These are phyloP conservation scores for Lactarius quietus DNA, from an alignment of 768 basidiomycete species.

Conservation along the genomic window DNA sequence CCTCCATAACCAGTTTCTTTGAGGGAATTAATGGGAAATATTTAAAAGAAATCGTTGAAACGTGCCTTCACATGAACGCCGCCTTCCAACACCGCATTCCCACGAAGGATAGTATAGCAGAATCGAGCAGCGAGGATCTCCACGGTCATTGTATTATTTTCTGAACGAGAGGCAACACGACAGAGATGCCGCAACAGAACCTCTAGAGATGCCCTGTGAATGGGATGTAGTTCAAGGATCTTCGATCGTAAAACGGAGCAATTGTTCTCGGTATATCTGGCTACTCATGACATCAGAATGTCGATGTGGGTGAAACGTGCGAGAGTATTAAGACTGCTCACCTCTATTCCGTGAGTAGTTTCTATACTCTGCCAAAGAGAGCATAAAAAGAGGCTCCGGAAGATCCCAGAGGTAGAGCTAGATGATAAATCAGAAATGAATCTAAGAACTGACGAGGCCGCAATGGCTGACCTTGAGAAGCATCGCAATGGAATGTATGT, in stretches of 20 bases:
- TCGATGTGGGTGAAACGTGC: background rate
- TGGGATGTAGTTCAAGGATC: background rate
- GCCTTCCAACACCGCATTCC: background rate
- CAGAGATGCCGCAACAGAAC: background rate
- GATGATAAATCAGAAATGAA: background rate
- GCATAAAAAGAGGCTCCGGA: background rate
- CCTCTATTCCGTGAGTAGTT: background rate
- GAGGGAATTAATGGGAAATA: background rate
- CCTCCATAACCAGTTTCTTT: background rate
- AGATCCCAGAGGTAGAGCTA: background rate
- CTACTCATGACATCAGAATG: background rate
- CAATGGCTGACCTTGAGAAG: background rate
- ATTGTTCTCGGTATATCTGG: background rate
- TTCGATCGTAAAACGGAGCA: background rate
- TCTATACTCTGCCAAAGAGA: background rate
- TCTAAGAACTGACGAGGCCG: background rate
- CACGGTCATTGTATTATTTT: background rate
- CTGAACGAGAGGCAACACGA: background rate
- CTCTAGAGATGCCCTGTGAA: background rate
- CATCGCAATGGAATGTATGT: background rate
- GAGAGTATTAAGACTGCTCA: background rate
- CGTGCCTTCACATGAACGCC: background rate
- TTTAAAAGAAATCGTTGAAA: background rate
- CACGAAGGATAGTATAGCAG: background rate
- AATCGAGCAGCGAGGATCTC: background rate